Conservation (phyloP, 106 monocot species). For the Vanilla planifolia region DNA sequence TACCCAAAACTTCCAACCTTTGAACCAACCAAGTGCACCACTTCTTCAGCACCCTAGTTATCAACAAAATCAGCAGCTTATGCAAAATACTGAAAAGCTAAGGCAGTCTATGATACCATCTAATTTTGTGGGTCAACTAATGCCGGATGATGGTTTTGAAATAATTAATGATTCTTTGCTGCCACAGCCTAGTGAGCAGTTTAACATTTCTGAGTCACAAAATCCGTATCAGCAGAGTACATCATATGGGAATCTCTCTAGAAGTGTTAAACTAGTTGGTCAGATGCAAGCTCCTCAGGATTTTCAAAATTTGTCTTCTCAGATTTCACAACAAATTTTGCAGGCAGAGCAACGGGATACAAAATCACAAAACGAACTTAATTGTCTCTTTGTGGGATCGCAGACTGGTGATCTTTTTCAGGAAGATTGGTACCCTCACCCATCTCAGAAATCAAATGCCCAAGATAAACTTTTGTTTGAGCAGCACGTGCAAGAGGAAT, state of each 20-base stretch:
- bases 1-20: constrained; percentile 36
- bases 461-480: constrained; percentile 30
- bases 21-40: constrained; percentile 36
- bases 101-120: constrained; percentile 36
- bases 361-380: constrained; percentile 44
- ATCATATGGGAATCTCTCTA: constrained; percentile 20
- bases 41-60: constrained; percentile 30
- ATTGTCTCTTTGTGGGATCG: constrained; percentile 33
- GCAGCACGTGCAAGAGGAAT: constrained; percentile 46
- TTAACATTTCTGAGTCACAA: constrained; percentile 42
- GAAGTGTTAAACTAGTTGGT: constrained; percentile 28
- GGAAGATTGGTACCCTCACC: constrained; percentile 40
- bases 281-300: constrained; percentile 40
- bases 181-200: constrained; percentile 32
- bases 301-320: constrained; percentile 33
- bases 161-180: constrained; percentile 32
- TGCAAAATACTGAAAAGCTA: constrained; percentile 24
- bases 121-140: constrained; percentile 30
- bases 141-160: constrained; percentile 37
- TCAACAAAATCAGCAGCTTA: constrained; percentile 32
- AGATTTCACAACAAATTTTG: constrained; percentile 33
- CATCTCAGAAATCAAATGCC: constrained; percentile 25
- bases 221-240: constrained; percentile 39
- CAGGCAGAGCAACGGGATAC: constrained; percentile 24
- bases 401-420: constrained; percentile 38